These are phyloP conservation scores for Globisporangium acanthophoron DNA, from an alignment of 352 stramenopile genomes.

Conservation along the genomic window DNA sequence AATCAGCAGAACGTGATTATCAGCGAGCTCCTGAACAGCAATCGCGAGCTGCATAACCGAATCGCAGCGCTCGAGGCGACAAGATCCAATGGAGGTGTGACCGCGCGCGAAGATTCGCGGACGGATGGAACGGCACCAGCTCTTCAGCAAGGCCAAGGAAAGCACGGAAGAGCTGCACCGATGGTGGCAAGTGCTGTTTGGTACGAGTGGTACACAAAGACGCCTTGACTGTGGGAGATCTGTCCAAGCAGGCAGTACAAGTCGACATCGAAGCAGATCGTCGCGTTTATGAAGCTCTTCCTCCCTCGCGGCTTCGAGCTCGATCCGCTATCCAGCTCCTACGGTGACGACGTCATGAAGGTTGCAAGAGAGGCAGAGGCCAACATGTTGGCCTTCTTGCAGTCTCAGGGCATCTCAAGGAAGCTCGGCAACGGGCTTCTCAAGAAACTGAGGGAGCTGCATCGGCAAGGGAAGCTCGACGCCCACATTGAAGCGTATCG, in stretches of 20 bases:
- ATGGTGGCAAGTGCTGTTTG: background rate
- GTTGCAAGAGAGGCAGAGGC: background rate
- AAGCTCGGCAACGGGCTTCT: conserved; percentile 5
- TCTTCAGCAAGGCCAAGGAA: background rate
- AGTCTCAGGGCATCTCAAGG: background rate
- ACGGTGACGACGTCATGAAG: background rate
- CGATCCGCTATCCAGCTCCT: background rate
- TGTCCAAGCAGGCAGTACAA: conserved; percentile 8
- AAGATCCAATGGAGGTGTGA: background rate
- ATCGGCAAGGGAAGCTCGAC: background rate
- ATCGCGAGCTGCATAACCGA: background rate
- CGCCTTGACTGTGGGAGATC: conserved; percentile 11
- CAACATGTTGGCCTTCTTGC: background rate
- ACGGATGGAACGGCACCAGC: background rate
- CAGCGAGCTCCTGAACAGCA: conserved; percentile 1
- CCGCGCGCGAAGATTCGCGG: background rate
- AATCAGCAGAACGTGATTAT: conserved; percentile 1
- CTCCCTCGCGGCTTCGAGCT: conserved; percentile 14
- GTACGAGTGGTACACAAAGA: conserved; percentile 17
- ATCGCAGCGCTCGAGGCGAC: background rate
- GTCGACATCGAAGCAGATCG: conserved; percentile 18
- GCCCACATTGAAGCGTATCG: background rate
- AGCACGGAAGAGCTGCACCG: background rate
- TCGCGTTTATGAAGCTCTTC: conserved; percentile 26
- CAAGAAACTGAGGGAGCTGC: conserved; percentile 4